Evolutionary conservation across 176 grass and related monocot species (phyloP).

Genomic region (Cenchrus fungigraminus): DNA sequence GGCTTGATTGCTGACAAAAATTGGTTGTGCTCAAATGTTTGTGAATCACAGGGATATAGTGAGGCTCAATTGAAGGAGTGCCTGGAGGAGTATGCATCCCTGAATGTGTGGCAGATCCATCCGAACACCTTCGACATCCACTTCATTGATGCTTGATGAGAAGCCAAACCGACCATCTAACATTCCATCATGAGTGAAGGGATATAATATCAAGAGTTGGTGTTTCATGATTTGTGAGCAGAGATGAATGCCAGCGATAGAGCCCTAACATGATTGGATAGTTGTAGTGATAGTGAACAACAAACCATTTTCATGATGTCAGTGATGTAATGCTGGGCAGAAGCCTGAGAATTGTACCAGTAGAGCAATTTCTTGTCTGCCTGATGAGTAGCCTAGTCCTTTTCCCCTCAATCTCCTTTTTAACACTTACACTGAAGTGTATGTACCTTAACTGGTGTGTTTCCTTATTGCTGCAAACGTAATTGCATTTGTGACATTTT

Average conservation of each 20-base stretch:
- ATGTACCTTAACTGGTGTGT: constrained; percentile 16
- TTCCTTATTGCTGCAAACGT: neutral
- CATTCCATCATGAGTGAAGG: constrained; percentile 25
- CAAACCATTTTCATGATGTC: constrained; percentile 9
- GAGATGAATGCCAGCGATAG: neutral
- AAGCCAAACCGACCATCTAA: neutral
- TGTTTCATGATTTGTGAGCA: neutral
- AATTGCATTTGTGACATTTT: neutral
- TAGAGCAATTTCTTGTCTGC: constrained; percentile 4
- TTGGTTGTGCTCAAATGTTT: neutral
- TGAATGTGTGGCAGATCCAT: constrained; percentile 99
- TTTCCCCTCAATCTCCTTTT: neutral
- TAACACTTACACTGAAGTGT: constrained; percentile 16
- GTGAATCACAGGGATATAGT: constrained; percentile 78
- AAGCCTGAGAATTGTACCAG: constrained; percentile 23
- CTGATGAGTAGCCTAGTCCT: neutral
- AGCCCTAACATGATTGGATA: constrained; percentile 35
- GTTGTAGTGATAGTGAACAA: neutral
- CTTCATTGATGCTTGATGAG: constrained; percentile 83
- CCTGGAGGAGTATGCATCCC: constrained; percentile 93
- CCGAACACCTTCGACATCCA: constrained; percentile 92
- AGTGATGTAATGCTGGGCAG: constrained; percentile 6
- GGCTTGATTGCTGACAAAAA: constrained; percentile 20
- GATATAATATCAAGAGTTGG: neutral
- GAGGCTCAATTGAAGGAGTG: constrained; percentile 98